phyloP scores from a whole-genome alignment of 352 stramenopile genomes.

The Globisporangium barbulae region DNA sequence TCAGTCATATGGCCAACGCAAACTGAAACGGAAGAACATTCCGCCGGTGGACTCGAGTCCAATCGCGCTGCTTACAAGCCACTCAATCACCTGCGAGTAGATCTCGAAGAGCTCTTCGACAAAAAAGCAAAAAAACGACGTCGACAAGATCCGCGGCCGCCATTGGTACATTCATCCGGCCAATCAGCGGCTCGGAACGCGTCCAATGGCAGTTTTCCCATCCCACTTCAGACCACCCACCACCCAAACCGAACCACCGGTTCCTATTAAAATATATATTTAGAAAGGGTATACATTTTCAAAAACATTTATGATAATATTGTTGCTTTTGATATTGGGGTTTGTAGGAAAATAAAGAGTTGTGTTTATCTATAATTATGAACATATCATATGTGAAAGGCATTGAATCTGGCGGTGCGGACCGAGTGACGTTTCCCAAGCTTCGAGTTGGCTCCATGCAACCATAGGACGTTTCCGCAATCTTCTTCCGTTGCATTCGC shows the following conservation, averaged over 20 bases:
- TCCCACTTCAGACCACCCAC: too few species aligned
- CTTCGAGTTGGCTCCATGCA: background rate
- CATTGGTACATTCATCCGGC: conserved; percentile 14
- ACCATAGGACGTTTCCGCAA: conserved; percentile 8
- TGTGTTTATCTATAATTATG: too few species aligned
- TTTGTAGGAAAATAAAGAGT: too few species aligned
- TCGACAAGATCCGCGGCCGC: conserved; percentile 11
- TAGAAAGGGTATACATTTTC: too few species aligned
- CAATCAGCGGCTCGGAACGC: conserved; percentile 16
- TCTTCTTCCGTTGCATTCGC: background rate
- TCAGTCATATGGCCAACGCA: background rate
- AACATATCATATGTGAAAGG: too few species aligned
- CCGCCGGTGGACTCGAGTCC: conserved; percentile 12
- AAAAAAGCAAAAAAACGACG: conserved; percentile 10
- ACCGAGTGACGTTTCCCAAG: background rate
- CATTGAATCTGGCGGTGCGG: too few species aligned
- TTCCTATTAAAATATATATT: too few species aligned
- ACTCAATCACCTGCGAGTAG: background rate
- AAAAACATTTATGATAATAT: too few species aligned
- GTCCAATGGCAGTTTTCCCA: conserved; percentile 6
- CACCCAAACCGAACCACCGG: too few species aligned
- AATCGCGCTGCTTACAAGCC: background rate
- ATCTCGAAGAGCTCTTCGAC: too few species aligned
- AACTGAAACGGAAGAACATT: conserved; percentile 15
- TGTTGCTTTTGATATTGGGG: too few species aligned